Base-by-base conservation (phyloP, 83 land plant genomes). In the Picea abies region DNA sequence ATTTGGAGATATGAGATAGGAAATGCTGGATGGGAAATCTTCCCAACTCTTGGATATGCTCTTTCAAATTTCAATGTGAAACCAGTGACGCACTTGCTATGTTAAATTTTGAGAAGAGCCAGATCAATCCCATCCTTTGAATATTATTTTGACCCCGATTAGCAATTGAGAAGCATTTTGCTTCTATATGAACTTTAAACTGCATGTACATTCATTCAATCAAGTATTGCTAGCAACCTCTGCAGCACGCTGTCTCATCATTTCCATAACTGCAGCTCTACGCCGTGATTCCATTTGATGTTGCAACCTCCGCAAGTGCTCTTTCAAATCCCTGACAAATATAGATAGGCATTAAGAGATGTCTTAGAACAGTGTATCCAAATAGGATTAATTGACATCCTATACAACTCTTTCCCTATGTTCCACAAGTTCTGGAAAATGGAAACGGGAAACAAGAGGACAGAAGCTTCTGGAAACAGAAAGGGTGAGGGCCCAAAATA, bases 171-270 rank as follows among this genome's bases (percentile, higher is more conserved):
- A 22, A 12, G 78, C 22, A n/a, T 49, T 73, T 49, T 75, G 78
- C 60, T 22, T 75, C 78, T 22, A 71, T 71, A 12, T 56, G 60
- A 75, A 49, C 78, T 75, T 75, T 56, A 56, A 56, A 56, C 60
- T 56, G 60, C 60, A 37, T 60, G 69, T 60, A 29, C 66, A 79
- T 26, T 71, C 39, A 82, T 32, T 88, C 79, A 86, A 12, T 83
- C 80, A 56, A 83, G 32, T 39, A 25, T 73, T 90, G 49, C 84
- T 90, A 58, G 95, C 92, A 88, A 90, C 93, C 84, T 94, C 99
- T 63, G 96, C 96, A 68, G 93, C 94, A 63, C 99, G 87, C 87
- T 97, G 98, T 79, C 98, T 90, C 96, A 97, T 92, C 98, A 97
- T 95, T 81, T 97, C 99, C 89, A 86, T 97, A 63, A 97, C 96